Evolutionary conservation across 495 filamentous ascomycete genomes (phyloP).

Genomic region (Evernia prunastri): DNA sequence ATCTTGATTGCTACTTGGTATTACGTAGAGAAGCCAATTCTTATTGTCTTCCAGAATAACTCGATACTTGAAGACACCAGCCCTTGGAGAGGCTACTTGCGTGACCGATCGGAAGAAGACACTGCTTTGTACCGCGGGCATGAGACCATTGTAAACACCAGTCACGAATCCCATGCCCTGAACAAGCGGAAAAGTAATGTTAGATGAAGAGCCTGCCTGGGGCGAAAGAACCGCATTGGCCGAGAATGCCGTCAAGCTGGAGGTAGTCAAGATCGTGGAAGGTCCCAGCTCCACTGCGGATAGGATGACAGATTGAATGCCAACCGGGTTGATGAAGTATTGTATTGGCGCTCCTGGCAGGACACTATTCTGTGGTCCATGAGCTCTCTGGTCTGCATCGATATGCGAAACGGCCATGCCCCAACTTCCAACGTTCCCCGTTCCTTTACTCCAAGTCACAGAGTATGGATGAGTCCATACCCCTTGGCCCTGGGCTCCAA

Average conservation of each 20-base stretch:
- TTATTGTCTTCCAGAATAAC: conserved; percentile 63
- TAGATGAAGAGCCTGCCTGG: conserved; percentile 43
- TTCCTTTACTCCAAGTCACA: conserved; percentile 66
- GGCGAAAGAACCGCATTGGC: conserved; percentile 61
- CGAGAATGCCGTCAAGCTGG: conserved; percentile 61
- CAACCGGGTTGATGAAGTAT: conserved; percentile 78
- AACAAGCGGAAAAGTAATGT: conserved; percentile 71
- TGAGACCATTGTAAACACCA: conserved; percentile 61
- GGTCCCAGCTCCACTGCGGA: conserved; percentile 66
- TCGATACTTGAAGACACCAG: conserved; percentile 71
- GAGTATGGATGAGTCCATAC: conserved; percentile 86
- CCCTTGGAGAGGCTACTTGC: conserved; percentile 46
- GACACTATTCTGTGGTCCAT: conserved; percentile 40
- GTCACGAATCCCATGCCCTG: conserved; percentile 90
- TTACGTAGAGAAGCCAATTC: conserved; percentile 76
- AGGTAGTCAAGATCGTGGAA: conserved; percentile 54
- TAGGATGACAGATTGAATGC: conserved; percentile 71
- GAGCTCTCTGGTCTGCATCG: conserved; percentile 57
- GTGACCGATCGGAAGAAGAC: conserved; percentile 66
- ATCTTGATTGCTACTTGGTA: conserved; percentile 40
- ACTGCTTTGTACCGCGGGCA: conserved; percentile 66
- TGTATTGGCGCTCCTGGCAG: conserved; percentile 52
- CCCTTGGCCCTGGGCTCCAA: conserved; percentile 62
- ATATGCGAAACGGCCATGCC: conserved; percentile 71
- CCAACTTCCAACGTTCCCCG: conserved; percentile 60